Evolutionary conservation across 441 rosid species (phyloP).

Genomic region (Viola pubescens): DNA sequence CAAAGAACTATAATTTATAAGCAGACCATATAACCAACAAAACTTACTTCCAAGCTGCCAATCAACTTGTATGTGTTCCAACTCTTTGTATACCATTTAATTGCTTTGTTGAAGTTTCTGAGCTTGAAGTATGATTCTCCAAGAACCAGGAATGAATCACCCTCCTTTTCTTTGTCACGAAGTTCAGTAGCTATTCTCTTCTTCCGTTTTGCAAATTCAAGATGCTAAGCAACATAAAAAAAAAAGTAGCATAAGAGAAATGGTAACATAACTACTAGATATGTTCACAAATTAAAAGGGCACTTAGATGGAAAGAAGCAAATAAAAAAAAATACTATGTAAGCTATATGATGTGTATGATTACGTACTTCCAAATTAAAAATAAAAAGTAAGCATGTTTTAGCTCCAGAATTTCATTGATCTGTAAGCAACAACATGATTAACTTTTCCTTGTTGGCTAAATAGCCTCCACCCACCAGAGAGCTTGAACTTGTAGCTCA

Average conservation of each 20-base stretch:
- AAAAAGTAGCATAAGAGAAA: conserved; percentile 1
- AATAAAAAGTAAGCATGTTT: too few species aligned
- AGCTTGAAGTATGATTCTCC: conserved; percentile 92
- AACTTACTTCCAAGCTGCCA: conserved; percentile 76
- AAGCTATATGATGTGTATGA: too few species aligned
- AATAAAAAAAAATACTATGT: too few species aligned
- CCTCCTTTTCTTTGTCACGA: conserved; percentile 70
- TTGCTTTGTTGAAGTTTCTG: conserved; percentile 65
- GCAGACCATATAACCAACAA: not conserved
- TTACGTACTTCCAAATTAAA: too few species aligned
- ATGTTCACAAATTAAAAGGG: not conserved
- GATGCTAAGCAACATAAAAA: conserved; percentile 50
- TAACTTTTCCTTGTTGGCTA: too few species aligned
- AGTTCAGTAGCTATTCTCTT: conserved; percentile 63
- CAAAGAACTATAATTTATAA: not conserved
- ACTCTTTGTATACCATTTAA: conserved; percentile 67
- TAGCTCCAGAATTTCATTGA: too few species aligned
- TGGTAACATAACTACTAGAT: conserved; percentile 5
- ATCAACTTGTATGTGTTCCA: conserved; percentile 65
- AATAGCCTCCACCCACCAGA: too few species aligned
- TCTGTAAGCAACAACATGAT: too few species aligned
- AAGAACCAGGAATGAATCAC: conserved; percentile 69
- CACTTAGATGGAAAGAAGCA: too few species aligned
- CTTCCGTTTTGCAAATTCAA: conserved; percentile 68
- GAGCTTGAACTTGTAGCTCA: too few species aligned